These are phyloP conservation scores for Leccinum griseonigrum DNA, from an alignment of 1,284 basidiomycete species.

Conservation along the genomic window DNA sequence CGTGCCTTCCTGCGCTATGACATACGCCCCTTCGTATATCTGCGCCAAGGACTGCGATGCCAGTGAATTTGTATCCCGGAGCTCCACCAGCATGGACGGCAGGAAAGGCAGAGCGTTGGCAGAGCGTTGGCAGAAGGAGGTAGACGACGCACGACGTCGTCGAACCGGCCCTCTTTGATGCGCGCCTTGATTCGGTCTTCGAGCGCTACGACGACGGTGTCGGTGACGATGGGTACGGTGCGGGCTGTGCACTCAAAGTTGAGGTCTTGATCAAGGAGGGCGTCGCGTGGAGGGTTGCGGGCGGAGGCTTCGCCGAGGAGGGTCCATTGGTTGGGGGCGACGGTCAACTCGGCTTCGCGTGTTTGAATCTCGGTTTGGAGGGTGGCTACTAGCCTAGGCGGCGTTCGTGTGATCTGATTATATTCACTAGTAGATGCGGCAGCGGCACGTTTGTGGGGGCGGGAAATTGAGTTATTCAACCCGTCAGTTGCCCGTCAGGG, in stretches of 20 bases:
- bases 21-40: constrained; percentile 95
- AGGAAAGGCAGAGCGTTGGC: constrained; percentile 83
- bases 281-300: constrained; percentile 84
- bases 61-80: constrained; percentile 88
- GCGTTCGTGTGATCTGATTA: constrained; percentile 63
- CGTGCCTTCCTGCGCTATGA: constrained; percentile 57
- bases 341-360: constrained; percentile 71
- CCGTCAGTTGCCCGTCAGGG: too few relatives aligned
- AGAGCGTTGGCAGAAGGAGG: constrained; percentile 45
- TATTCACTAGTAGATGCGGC: too few relatives aligned
- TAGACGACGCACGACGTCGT: constrained; percentile 86
- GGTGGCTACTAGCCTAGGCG: constrained; percentile 55
- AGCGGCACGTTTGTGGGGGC: too few relatives aligned
- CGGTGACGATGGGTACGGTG: constrained; percentile 86
- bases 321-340: constrained; percentile 81
- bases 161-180: constrained; percentile 84
- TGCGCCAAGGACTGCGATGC: constrained; percentile 90
- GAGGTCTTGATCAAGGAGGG: constrained; percentile 90
- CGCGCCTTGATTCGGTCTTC: constrained; percentile 93
- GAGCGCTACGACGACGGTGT: constrained; percentile 79
- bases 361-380: constrained; percentile 67
- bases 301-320: constrained; percentile 89
- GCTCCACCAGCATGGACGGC: constrained; percentile 86
- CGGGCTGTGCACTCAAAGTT: constrained; percentile 93
- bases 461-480: too few relatives aligned